Conservation (phyloP, 75 land plant genomes). For the Gnetum montanum region DNA sequence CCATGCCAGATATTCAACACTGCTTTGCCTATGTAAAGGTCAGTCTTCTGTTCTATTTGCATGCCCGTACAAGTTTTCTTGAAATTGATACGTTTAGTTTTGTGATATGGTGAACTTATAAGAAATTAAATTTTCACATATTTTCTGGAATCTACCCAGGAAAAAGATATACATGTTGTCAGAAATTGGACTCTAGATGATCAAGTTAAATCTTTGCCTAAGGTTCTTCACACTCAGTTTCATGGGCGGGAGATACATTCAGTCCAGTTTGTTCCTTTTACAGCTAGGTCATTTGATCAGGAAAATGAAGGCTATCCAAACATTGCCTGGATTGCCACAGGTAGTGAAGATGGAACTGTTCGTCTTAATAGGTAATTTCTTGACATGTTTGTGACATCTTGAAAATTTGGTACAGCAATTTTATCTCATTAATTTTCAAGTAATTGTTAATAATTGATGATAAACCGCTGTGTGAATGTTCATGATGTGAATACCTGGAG, state of each 20-base stretch:
- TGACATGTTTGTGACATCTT: too few relatives aligned
- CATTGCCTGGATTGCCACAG: constrained; percentile 64
- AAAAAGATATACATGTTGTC: constrained; percentile 63
- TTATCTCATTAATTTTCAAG: too few relatives aligned
- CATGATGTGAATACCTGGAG: too few relatives aligned
- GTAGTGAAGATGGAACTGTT: constrained; percentile 96
- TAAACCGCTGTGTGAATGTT: too few relatives aligned
- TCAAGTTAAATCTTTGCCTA: constrained; percentile 28
- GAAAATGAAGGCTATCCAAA: neutral
- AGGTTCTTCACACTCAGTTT: constrained; percentile 63
- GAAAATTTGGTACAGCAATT: too few relatives aligned
- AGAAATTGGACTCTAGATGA: constrained; percentile 38
- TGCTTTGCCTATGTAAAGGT: constrained; percentile 96
- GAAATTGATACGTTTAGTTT: too few relatives aligned
- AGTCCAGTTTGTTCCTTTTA: constrained; percentile 46
- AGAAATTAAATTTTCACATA: too few relatives aligned
- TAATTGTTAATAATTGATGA: too few relatives aligned
- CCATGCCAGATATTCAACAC: constrained; percentile 54
- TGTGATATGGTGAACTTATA: too few relatives aligned
- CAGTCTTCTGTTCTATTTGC: neutral
- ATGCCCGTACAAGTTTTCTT: too few relatives aligned
- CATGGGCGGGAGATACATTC: constrained; percentile 96
- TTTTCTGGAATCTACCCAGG: constrained; percentile 38
- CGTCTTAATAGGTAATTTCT: constrained; percentile 66
- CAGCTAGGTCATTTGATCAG: neutral